Percentiles rank a stretch among this genome's conserved stretches.
Conservation (phyloP, 352 stramenopile genomes). For the Pythium coloratum region DNA sequence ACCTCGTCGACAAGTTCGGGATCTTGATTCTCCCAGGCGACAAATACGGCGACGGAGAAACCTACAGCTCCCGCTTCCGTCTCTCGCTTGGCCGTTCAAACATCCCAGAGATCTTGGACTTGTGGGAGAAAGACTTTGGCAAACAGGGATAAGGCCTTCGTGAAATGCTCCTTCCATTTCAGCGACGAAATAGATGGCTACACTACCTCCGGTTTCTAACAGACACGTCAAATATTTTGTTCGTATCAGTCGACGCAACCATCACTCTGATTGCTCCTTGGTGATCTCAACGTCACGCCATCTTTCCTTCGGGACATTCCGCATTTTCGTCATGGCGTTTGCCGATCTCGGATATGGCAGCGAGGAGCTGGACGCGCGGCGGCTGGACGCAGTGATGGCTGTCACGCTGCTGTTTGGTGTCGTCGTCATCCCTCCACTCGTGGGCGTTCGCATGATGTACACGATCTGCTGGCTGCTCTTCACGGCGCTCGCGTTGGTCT, state of each 20-base stretch:
- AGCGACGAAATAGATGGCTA: neutral
- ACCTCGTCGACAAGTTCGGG: conserved; percentile 32
- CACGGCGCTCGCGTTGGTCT: conserved; percentile 51
- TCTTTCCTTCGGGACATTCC: neutral
- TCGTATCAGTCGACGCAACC: neutral
- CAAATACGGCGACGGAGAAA: conserved; percentile 30
- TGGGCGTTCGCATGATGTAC: conserved; percentile 76
- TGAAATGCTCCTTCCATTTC: neutral
- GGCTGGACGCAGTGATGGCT: conserved; percentile 51
- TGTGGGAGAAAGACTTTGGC: conserved; percentile 31
- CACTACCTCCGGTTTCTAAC: neutral
- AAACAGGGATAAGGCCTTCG: neutral
- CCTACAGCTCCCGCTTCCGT: conserved; percentile 30
- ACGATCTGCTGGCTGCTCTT: conserved; percentile 77
- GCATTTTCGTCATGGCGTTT: conserved; percentile 5
- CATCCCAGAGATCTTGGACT: conserved; percentile 31
- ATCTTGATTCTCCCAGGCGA: conserved; percentile 41
- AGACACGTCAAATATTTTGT: neutral
- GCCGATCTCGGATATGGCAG: neutral
- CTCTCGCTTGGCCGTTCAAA: conserved; percentile 35
- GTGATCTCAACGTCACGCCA: conserved; percentile 1
- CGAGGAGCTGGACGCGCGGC: conserved; percentile 17
- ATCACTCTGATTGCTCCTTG: conserved; percentile 2
- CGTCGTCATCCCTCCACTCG: conserved; percentile 52
- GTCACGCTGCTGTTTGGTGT: conserved; percentile 59